A percentile compares a stretch with the other conserved stretches of the same genome.
phyloP scores from a whole-genome alignment of 345 rosid genomes.

The Limnanthes douglasii region DNA sequence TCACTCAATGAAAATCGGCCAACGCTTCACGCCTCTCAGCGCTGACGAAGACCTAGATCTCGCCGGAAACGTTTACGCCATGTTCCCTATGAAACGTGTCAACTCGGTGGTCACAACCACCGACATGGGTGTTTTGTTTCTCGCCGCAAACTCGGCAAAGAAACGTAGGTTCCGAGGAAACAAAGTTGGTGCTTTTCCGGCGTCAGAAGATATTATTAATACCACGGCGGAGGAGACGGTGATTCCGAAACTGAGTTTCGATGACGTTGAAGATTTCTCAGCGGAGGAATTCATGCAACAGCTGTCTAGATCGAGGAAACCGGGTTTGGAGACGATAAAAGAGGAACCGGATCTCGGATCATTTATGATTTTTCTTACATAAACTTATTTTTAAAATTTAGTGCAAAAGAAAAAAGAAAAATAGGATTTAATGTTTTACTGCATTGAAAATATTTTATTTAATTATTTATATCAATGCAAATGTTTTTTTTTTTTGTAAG shows the following conservation, averaged over 20 bases:
- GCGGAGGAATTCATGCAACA: conserved; percentile 37
- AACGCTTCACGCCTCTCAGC: conserved; percentile 44
- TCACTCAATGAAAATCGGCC: conserved; percentile 46
- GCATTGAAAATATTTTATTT: no score
- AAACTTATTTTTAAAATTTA: no score
- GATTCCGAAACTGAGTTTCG: conserved; percentile 31
- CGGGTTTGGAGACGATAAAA: conserved; percentile 53
- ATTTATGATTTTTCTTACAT: no score
- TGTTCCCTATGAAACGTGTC: conserved; percentile 64
- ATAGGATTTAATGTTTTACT: no score
- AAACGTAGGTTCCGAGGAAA: no score
- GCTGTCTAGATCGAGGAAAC: conserved; percentile 69
- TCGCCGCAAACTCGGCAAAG: conserved; percentile 33
- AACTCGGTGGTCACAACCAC: conserved; percentile 41
- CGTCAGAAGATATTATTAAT: no score
- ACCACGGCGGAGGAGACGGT: conserved; percentile 1
- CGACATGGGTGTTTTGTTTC: conserved; percentile 48
- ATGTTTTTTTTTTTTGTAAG: no score
- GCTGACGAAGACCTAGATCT: conserved; percentile 76
- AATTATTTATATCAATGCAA: no score
- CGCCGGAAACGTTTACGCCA: conserved; percentile 35
- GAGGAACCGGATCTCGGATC: no score
- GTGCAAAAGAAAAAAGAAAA: no score
- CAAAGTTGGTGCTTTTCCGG: conserved; percentile 10
- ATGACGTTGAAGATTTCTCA: conserved; percentile 45